Evolutionary conservation across 2,329 filamentous ascomycete species (phyloP), one percentile per base, ranked within the genome.

Genomic region (Plenodomus lindquistii): DNA sequence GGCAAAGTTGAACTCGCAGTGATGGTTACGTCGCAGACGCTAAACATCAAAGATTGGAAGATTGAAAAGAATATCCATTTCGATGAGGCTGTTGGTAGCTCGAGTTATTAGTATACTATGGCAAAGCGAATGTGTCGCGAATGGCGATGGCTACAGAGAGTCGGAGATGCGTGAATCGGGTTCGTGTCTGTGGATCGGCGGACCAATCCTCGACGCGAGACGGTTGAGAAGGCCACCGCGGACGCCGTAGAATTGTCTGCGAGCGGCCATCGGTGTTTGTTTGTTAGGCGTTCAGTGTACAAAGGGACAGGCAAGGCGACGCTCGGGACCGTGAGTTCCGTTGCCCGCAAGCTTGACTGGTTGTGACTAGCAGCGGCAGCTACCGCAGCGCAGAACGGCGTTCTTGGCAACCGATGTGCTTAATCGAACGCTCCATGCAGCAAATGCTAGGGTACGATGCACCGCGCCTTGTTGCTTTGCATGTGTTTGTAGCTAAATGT

Each of bases 161-260:
- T 40, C 19, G 21, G 36, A 19, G 34, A 13, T 18, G 17, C 27
- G 13, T 24, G 18, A 37, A 46, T 46, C 43, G 43, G 37, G 35
- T 31, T 40, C 35, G 31, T 19, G 13, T n/a, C 22, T 19, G n/a
- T 21, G 16, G 20, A 22, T 21, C 19, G n/a, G 27, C 18, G 16
- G 21, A 35, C 21, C 22, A 46, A 22, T n/a, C 36, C 43, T 46
- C 43, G 16, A 24, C 24, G 19, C 15, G n/a, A 19, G 7, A 22
- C n/a, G 37, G 10, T 5, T 24, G 5, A 5, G 6, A 24, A 24
- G 43, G 43, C 31, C 24, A 34, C 43, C 43, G 37, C 37, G 43
- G 37, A 20, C 8, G 15, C 37, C 43, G 43, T 31, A 24, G 6
- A 27, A 40, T 16, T 19, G n/a, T n/a, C 16, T 24, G 18, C 19